A percentile compares a stretch with the other conserved stretches of the same genome.
Evolutionary conservation across 441 rosid genomes (phyloP).

Genomic region (Eutrema salsugineum): DNA sequence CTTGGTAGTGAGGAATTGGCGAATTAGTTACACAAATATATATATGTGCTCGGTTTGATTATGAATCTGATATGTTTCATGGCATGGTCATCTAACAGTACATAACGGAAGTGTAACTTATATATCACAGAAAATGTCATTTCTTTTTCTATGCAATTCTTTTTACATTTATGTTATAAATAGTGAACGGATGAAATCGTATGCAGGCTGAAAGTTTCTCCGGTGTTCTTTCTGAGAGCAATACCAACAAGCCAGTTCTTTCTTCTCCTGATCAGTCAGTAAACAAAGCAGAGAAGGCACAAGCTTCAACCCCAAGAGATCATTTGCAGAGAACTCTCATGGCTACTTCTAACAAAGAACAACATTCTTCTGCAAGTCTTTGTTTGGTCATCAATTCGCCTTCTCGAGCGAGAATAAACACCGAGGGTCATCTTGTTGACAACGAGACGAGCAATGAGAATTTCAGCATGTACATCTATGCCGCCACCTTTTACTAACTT

Average conservation of each 20-base stretch:
- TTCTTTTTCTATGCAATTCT: neutral
- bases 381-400: slow-evolving; percentile 54
- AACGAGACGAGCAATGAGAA: slow-evolving; percentile 52
- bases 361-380: slow-evolving; percentile 49
- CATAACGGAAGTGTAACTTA: neutral
- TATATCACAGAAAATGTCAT: neutral
- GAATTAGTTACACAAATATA: no score
- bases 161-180: neutral
- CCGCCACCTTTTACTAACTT: neutral
- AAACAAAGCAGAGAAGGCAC: slow-evolving; percentile 39
- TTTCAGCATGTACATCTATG: slow-evolving; percentile 54
- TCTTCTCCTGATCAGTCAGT: slow-evolving; percentile 70
- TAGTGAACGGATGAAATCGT: neutral
- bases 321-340: slow-evolving; percentile 43
- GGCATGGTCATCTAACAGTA: neutral
- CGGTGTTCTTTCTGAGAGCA: slow-evolving; percentile 57
- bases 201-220: slow-evolving; percentile 49
- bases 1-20: neutral
- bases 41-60: neutral
- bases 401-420: slow-evolving; percentile 43
- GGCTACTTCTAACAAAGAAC: slow-evolving; percentile 46
- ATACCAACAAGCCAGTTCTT: slow-evolving; percentile 42
- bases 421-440: slow-evolving; percentile 40
- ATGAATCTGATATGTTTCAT: neutral
- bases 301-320: slow-evolving; percentile 56